Base-by-base conservation (phyloP, 495 filamentous ascomycete genomes). In the Aspergillus wentii region DNA sequence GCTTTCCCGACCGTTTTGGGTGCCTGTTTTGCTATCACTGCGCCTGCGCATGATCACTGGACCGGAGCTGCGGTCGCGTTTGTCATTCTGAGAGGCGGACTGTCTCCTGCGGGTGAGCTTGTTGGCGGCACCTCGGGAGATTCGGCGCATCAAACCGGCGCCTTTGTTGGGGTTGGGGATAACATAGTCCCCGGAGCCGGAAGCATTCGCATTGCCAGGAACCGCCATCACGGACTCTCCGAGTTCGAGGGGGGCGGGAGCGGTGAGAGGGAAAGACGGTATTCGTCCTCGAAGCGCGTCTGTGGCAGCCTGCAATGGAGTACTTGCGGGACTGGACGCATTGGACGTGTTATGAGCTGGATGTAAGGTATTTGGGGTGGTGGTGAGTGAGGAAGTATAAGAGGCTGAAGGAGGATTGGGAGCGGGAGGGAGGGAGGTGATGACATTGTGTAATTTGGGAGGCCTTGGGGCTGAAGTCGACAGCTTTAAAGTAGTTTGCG, bases 21-120 rank as follows among this genome's bases (percentile, higher is more conserved):
- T 70, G 5, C 76, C 76, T 36, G 76, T 82, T 53, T 83, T 90
- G 63, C 86, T 92, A 55, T 94, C 88, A 52, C 89, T 94, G 37
- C 90, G 78, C 38, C 86, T 75, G 35, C 92, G 80, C 61, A 92
- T 78, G 20, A 94, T 81, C 17, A 91, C 82, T 2, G 92, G 92
- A 0, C 92, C 92, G 17, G 83, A 82, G 56, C 89, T 95, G 21
- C 82, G 81, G 51, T 95, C 88, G 17, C 87, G 79, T 52, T 78
- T 86, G 39, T 80, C 80, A 15, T 80, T 72, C 25, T 84, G 71
- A 5, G 80, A 80, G 0, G 83, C 83, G 5, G 88, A 92, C 35
- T 78, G 74, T 33, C 84, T 78, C 36, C 89, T 76, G 28, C 76
- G 59, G 4, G 61, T 71, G 17, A 84, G 62, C 41, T 77, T 82